phyloP scores from a whole-genome alignment of 805 yeast species.

The Pichia membranifaciens region DNA sequence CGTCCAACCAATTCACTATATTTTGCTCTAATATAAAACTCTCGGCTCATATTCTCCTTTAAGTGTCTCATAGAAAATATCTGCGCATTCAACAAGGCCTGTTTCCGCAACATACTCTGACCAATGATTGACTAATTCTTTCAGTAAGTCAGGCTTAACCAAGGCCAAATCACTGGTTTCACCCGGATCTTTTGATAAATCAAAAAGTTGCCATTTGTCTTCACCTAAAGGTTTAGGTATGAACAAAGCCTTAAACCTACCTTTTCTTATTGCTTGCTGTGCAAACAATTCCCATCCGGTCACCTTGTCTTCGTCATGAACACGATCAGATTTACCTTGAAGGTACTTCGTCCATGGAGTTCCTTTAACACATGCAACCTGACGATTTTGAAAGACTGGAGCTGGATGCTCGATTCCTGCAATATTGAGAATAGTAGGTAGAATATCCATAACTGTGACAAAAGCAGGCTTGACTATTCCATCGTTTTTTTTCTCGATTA shows the following conservation, averaged over 20 bases:
- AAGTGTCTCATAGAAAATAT: slow-evolving; percentile 10
- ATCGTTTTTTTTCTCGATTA: slow-evolving; percentile 15
- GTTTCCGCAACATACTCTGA: slow-evolving; percentile 47
- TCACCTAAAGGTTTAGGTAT: slow-evolving; percentile 46
- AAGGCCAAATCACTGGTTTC: slow-evolving; percentile 43
- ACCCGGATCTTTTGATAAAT: slow-evolving; percentile 38
- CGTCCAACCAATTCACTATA: neutral
- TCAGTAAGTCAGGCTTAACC: slow-evolving; percentile 32
- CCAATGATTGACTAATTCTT: slow-evolving; percentile 43
- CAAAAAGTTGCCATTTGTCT: slow-evolving; percentile 44
- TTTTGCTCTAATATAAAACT: slow-evolving; percentile 1
- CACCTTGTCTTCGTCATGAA: slow-evolving; percentile 39
- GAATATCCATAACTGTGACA: slow-evolving; percentile 53
- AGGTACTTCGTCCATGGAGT: slow-evolving; percentile 39
- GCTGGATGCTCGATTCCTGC: slow-evolving; percentile 41
- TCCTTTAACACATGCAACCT: slow-evolving; percentile 42
- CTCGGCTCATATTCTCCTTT: slow-evolving; percentile 8
- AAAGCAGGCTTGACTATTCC: slow-evolving; percentile 37
- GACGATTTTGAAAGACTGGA: slow-evolving; percentile 37
- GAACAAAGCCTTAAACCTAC: slow-evolving; percentile 41
- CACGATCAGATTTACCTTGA: slow-evolving; percentile 22
- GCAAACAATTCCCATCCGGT: slow-evolving; percentile 57
- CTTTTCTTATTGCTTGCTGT: slow-evolving; percentile 50
- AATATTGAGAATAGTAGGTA: slow-evolving; percentile 49
- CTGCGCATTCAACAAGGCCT: slow-evolving; percentile 35